These are phyloP conservation scores for Tylopilus sp. DNA, from an alignment of 768 basidiomycete genomes.

Conservation along the genomic window DNA sequence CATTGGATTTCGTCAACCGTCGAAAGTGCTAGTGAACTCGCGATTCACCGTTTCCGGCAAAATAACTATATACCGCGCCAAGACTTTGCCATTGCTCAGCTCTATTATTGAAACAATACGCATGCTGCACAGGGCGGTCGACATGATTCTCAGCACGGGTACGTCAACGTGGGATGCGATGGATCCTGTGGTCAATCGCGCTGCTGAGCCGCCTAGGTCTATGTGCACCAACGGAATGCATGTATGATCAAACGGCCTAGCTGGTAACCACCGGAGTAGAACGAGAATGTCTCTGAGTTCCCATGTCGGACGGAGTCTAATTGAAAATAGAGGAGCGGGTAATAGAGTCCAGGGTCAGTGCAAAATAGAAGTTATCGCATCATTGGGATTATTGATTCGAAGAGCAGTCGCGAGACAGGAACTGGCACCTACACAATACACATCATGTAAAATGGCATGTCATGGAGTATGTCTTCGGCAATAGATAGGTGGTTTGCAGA, in stretches of 20 bases:
- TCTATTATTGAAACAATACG: no score
- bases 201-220: slow-evolving; percentile 50
- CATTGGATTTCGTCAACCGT: not conserved
- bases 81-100: no score
- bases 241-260: not conserved
- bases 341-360: slow-evolving; percentile 41
- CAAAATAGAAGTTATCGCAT: slow-evolving; percentile 15
- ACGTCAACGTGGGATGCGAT: slow-evolving; percentile 43
- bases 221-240: slow-evolving; percentile 40
- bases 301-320: slow-evolving; percentile 48
- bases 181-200: slow-evolving; percentile 46
- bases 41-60: slow-evolving; percentile 39
- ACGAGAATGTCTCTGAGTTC: slow-evolving; percentile 44
- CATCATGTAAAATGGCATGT: slow-evolving; percentile 18
- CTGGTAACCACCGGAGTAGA: slow-evolving; percentile 41
- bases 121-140: slow-evolving; percentile 30
- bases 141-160: slow-evolving; percentile 38
- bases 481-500: slow-evolving; percentile 13
- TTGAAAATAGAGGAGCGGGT: slow-evolving; percentile 57
- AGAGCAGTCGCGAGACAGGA: not conserved
- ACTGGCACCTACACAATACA: slow-evolving; percentile 16
- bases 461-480: slow-evolving; percentile 14
- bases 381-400: not conserved
- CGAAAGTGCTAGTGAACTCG: not conserved
- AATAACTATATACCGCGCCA: slow-evolving; percentile 45